Conservation (phyloP, 352 stramenopile species). For the Globisporangium middletonii region DNA sequence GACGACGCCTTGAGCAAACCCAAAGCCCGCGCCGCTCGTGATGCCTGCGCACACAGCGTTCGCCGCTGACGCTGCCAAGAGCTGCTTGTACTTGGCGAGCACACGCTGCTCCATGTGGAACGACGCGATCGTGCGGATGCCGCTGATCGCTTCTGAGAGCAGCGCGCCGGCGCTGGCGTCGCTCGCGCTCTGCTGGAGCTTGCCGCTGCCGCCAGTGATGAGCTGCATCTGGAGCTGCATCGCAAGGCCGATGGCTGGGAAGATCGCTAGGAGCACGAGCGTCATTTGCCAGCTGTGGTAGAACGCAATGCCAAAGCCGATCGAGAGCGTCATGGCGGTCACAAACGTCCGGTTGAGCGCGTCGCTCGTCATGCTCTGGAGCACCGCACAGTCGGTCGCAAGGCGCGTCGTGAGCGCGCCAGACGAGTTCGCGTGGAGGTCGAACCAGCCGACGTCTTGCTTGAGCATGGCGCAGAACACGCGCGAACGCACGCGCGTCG, state of each 20-base stretch:
- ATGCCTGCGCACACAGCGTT: constrained; percentile 24
- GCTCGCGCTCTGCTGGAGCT: constrained; percentile 11
- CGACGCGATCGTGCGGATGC: constrained; percentile 44
- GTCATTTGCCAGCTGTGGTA: constrained; percentile 64
- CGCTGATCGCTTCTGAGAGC: constrained; percentile 36
- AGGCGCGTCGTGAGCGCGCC: constrained; percentile 60
- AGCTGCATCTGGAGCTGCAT: constrained; percentile 27
- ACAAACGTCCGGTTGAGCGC: constrained; percentile 50
- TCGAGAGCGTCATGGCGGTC: constrained; percentile 45
- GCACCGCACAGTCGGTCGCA: constrained; percentile 59
- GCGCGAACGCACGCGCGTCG: constrained; percentile 32
- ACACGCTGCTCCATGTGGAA: constrained; percentile 28
- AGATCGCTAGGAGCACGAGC: constrained; percentile 20
- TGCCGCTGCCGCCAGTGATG: constrained; percentile 37
- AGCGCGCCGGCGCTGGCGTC: constrained; percentile 26
- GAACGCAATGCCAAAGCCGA: constrained; percentile 38
- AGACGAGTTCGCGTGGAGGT: constrained; percentile 48
- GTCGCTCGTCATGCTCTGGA: constrained; percentile 74
- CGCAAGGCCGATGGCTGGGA: not conserved
- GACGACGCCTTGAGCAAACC: constrained; percentile 49
- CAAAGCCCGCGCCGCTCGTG: constrained; percentile 35
- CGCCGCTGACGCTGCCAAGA: constrained; percentile 19
- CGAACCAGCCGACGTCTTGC: constrained; percentile 79
- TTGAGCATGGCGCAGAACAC: constrained; percentile 56
- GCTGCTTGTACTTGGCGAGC: constrained; percentile 22